Evolutionary conservation across 2,329 filamentous ascomycete genomes (phyloP).

Genomic region (Sporothrix luriei): DNA sequence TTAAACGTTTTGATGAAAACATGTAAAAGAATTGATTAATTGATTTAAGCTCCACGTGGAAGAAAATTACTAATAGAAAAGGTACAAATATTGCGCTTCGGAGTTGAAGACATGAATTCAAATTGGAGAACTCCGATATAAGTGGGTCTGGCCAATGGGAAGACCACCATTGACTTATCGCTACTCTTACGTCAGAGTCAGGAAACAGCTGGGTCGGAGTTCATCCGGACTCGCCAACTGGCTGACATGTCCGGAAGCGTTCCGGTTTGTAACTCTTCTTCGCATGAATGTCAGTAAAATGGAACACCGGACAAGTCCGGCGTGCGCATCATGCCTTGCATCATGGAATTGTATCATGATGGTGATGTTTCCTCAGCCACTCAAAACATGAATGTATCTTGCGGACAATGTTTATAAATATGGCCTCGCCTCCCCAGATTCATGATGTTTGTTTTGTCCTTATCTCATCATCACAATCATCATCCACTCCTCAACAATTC

Average conservation of each 20-base stretch:
- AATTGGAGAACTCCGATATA: background rate
- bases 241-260: too few species aligned
- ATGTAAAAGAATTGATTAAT: too few species aligned
- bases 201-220: too few species aligned
- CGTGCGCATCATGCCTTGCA: background rate
- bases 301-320: slow-evolving; percentile 1
- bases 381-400: background rate
- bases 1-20: too few species aligned
- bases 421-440: background rate
- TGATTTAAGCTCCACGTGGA: too few species aligned
- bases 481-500: background rate
- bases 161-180: background rate
- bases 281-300: background rate
- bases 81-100: background rate
- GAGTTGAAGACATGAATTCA: background rate
- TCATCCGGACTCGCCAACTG: too few species aligned
- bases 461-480: slow-evolving; percentile 18
- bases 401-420: background rate
- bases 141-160: background rate
- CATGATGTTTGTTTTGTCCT: background rate
- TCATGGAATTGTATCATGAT: background rate
- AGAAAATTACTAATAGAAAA: too few species aligned
- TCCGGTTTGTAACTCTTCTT: too few species aligned
- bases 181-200: background rate
- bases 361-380: background rate